A percentile compares a stretch with the other conserved stretches of the same genome.
These are phyloP conservation scores for Clonostachys chloroleuca DNA, from an alignment of 2,329 filamentous ascomycete genomes.

Conservation along the genomic window DNA sequence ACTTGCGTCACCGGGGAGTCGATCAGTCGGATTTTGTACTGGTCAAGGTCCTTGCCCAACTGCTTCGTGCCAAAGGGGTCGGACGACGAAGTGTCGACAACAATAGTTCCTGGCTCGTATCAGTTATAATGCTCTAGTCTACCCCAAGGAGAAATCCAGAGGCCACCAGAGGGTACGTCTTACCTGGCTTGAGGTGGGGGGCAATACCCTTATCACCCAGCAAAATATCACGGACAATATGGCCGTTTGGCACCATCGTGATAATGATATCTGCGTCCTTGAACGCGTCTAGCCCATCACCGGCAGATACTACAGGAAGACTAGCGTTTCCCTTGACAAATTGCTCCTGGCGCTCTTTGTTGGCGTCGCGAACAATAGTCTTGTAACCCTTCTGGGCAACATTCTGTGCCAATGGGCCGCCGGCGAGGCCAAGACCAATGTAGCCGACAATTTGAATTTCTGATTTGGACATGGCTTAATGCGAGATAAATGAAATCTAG, in stretches of 20 bases:
- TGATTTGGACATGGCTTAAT: background rate
- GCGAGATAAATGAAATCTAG: no score
- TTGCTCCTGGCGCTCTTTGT: background rate
- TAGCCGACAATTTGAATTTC: background rate
- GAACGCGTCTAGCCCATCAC: background rate
- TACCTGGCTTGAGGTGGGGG: background rate
- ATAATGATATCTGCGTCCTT: background rate
- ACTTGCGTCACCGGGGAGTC: constrained; percentile 1
- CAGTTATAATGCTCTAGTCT: background rate
- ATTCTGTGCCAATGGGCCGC: background rate
- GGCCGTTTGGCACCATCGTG: constrained; percentile 1
- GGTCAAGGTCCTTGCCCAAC: background rate
- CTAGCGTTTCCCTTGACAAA: background rate
- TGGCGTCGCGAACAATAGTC: background rate
- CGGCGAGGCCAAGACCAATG: constrained; percentile 1
- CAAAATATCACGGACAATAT: constrained; percentile 1
- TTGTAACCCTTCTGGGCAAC: background rate
- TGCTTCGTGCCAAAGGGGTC: background rate
- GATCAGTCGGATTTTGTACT: background rate
- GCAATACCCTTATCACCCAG: background rate
- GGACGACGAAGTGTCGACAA: background rate
- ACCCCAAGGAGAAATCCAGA: background rate
- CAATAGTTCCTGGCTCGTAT: background rate
- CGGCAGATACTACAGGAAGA: background rate
- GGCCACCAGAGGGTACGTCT: no score